A percentile compares a stretch with the other conserved stretches of the same genome.
phyloP scores from a whole-genome alignment of 495 filamentous ascomycete species.

The Podospora comata region DNA sequence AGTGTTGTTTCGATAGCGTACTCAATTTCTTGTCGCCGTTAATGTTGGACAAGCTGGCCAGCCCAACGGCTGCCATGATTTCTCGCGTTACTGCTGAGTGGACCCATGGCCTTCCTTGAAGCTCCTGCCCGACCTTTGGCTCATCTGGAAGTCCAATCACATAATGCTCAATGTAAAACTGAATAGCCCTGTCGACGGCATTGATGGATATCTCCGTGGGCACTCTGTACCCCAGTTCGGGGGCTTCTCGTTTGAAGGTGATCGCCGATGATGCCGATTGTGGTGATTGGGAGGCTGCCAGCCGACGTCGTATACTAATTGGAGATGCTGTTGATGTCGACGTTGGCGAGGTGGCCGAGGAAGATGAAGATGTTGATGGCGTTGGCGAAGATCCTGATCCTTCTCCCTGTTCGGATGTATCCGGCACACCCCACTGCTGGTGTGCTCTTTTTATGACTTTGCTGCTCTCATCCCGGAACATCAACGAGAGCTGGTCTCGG shows the following conservation, averaged over 20 bases:
- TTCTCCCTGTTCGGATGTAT: constrained; percentile 18
- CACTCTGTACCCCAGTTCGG: constrained; percentile 3
- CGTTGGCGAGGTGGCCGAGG: constrained; percentile 6
- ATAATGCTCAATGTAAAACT: constrained; percentile 49
- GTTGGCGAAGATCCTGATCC: constrained; percentile 33
- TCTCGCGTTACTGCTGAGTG: constrained; percentile 32
- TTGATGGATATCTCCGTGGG: constrained; percentile 26
- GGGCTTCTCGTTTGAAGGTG: background rate
- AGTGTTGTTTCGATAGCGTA: constrained; percentile 39
- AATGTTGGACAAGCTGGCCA: constrained; percentile 45
- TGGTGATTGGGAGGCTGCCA: constrained; percentile 14
- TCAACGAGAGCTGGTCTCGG: constrained; percentile 61
- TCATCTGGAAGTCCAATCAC: constrained; percentile 48
- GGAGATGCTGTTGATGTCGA: constrained; percentile 2
- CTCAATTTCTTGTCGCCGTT: constrained; percentile 42
- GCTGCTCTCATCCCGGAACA: constrained; percentile 72
- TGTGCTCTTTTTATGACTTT: constrained; percentile 63
- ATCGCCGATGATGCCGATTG: constrained; percentile 4
- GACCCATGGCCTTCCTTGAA: constrained; percentile 26
- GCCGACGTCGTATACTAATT: constrained; percentile 6
- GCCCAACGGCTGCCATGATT: constrained; percentile 46
- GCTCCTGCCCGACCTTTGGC: constrained; percentile 35
- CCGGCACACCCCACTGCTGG: constrained; percentile 47
- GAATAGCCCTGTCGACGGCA: constrained; percentile 41
- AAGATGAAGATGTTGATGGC: constrained; percentile 15